Evolutionary conservation across 805 yeast genomes (phyloP).

Genomic region (Candida nonsorbophila): DNA sequence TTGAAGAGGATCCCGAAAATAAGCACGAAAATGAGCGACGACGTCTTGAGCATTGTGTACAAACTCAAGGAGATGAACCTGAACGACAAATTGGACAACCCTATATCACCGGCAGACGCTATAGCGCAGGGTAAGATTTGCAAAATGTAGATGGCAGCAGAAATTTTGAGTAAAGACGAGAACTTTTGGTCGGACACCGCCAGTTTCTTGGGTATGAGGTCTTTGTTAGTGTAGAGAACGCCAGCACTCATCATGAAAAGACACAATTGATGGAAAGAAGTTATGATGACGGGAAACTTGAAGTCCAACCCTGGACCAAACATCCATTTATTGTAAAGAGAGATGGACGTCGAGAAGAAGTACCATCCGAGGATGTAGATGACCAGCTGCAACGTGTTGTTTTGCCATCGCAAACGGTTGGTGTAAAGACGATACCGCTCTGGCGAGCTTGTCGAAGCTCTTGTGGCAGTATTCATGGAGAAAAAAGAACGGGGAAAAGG

Average conservation of each 20-base stretch:
- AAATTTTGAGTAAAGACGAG: slow-evolving; percentile 15
- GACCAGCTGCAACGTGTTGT: slow-evolving; percentile 13
- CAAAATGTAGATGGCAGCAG: slow-evolving; percentile 28
- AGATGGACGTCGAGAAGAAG: slow-evolving; percentile 59
- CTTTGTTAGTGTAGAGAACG: slow-evolving; percentile 42
- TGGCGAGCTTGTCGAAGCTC: too few species aligned
- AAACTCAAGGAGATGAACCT: slow-evolving; percentile 73
- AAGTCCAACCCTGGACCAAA: slow-evolving; percentile 78
- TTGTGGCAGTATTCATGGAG: too few species aligned
- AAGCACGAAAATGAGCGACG: slow-evolving; percentile 82
- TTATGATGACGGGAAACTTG: slow-evolving; percentile 77
- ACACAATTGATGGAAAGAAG: slow-evolving; percentile 78
- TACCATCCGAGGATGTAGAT: slow-evolving; percentile 59
- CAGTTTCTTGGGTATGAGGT: slow-evolving; percentile 34
- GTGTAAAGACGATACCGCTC: slow-evolving; percentile 1
- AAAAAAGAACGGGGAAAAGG: too few species aligned
- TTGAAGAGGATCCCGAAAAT: slow-evolving; percentile 80
- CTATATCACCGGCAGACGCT: slow-evolving; percentile 91
- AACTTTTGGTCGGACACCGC: slow-evolving; percentile 8
- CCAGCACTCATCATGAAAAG: slow-evolving; percentile 50
- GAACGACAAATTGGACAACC: slow-evolving; percentile 82
- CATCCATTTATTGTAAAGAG: slow-evolving; percentile 96
- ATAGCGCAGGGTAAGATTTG: slow-evolving; percentile 78
- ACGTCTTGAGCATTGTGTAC: slow-evolving; percentile 90
- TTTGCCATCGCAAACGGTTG: not conserved